These are phyloP conservation scores for Phytophthora meadii DNA, from an alignment of 352 stramenopile species.

Conservation along the genomic window DNA sequence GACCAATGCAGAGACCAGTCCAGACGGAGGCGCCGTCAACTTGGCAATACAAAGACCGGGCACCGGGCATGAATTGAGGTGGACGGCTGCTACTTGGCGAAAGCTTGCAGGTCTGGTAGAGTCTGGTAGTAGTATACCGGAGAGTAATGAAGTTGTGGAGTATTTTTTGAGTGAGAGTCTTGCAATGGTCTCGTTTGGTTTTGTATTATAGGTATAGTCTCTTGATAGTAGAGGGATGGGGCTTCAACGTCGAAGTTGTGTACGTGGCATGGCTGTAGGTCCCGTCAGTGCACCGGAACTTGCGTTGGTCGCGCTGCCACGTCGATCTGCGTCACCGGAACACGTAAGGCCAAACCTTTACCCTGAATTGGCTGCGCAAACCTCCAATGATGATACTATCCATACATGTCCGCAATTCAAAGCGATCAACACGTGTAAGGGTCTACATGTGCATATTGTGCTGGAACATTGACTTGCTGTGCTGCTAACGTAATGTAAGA, in stretches of 20 bases:
- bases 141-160: no score
- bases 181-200: no score
- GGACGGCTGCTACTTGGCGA: not conserved
- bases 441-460: not conserved
- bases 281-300: constrained; percentile 18
- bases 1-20: constrained; percentile 29
- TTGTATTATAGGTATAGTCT: no score
- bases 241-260: constrained; percentile 27
- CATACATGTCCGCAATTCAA: no score
- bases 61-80: constrained; percentile 13
- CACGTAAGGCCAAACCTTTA: not conserved
- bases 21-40: constrained; percentile 5
- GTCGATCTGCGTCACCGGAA: constrained; percentile 22
- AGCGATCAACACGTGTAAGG: no score
- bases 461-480: no score
- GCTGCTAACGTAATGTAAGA: no score
- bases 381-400: not conserved
- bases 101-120: no score
- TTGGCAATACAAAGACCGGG: constrained; percentile 29
- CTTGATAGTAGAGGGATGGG: no score
- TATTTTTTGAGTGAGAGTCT: no score
- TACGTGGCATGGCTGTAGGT: not conserved
- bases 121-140: no score
- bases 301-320: constrained; percentile 8
- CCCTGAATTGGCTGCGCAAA: not conserved